Evolutionary conservation across 2,329 filamentous ascomycete genomes (phyloP), one percentile per base, ranked within the genome.

Genomic region (Paracoccidioides brasiliensis): DNA sequence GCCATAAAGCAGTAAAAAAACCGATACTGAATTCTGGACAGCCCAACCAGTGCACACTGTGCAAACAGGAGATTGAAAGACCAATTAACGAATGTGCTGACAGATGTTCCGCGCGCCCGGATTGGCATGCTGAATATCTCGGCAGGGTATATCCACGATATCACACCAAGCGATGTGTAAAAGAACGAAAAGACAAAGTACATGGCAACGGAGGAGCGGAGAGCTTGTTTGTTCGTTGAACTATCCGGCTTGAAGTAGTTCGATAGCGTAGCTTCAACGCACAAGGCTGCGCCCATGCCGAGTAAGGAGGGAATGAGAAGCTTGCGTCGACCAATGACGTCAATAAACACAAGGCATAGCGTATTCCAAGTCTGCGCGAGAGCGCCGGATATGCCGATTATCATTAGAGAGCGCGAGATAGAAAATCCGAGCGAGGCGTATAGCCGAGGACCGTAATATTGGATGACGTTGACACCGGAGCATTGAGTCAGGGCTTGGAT

Each of bases 1-100:
- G 71, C 75, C 44, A 72, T 71, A 61, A 77, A 77, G 10, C 72
- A 66, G 60, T 76, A 77, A 46, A 76, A 79, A 61, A 78, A 80
- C 22, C 67, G 64, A 59, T 77, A 79, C 0, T 70, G 72, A 15
- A 78, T 64, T 1, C 59, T 63, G 0, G 66, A 67, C 3, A 76
- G 64, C 0, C 74, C 76, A 32, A 69, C 67, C 0, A 76, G 77
- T 3, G 72, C 73, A 58, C 76, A 77, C 56, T 78, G 75, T 5
- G 73, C 72, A 56, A 79, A 76, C 22, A 79, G 64, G 3, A 79
- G 64, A 57, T 72, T 76, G 30, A 74, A 55, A 12, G 66, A 65
- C 74, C 74, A 77, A 57, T 76, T 76, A 1, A 54, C 55, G 30
- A 57, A 52, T 5, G 74, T 76, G 0, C 73, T 71, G 10, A 75